phyloP scores from a whole-genome alignment of 2,329 filamentous ascomycete genomes.

The Sporothrix humicola region DNA sequence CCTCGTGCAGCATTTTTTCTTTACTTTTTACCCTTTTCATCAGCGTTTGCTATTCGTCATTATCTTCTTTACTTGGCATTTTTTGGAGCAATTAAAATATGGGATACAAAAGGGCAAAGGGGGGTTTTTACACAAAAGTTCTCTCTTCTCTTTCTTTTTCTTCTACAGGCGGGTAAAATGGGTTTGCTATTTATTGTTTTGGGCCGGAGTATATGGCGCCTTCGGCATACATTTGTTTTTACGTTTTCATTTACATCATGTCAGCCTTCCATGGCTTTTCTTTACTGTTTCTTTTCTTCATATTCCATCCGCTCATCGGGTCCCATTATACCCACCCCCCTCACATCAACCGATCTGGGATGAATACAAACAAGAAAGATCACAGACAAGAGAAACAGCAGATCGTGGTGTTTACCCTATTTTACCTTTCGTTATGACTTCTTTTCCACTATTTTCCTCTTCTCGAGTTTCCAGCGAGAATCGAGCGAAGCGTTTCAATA shows the following conservation, averaged over 20 bases:
- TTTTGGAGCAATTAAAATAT: constrained; percentile 30
- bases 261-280: neutral
- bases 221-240: neutral
- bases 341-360: constrained; percentile 3
- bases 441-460: neutral
- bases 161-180: neutral
- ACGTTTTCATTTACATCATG: neutral
- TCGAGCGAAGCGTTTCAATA: constrained; percentile 1
- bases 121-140: constrained; percentile 22
- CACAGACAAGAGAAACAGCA: neutral
- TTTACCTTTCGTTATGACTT: neutral
- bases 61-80: constrained; percentile 13
- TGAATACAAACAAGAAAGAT: neutral
- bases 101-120: constrained; percentile 16
- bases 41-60: constrained; percentile 1
- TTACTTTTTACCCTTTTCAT: neutral
- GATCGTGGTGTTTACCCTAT: neutral
- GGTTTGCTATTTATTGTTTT: constrained; percentile 23
- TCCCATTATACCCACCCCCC: constrained; percentile 19
- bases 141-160: neutral
- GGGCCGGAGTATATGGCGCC: constrained; percentile 20
- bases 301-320: neutral
- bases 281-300: neutral
- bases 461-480: neutral
- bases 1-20: constrained; percentile 19